Evolutionary conservation across 768 basidiomycete species (phyloP), one percentile per base, ranked within the genome.

Genomic region (Lactarius vividus): DNA sequence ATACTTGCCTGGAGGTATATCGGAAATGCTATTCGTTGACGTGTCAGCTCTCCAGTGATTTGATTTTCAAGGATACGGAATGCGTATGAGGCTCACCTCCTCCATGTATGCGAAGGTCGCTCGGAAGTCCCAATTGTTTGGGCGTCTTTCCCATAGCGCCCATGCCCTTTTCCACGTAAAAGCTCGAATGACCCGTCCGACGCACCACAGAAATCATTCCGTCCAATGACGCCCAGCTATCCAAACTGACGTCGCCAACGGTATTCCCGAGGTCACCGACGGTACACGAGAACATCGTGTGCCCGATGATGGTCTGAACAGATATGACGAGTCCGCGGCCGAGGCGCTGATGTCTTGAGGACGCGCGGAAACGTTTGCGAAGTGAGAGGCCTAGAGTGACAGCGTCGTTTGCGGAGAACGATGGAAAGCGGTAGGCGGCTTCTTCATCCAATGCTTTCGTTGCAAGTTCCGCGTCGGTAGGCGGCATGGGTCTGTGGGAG

Each of bases 121-220:
- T 82, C 62, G 88, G 85, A 40, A 88, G 80, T 4, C 88, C 90
- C 78, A 89, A 80, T 70, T 91, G 87, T 70, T 84, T 84, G 44
- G 88, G 82, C 7, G 86, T 87, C 77, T 89, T 91, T 20, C 88
- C 88, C 87, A 89, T 88, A 4, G 91, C 91, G 57, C 83, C 85
- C 85, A 91, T 91, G 7, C 90, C 89, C 73, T 92, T 92, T 73
- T 93, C 91, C 10, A 94, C 89, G 74, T 94, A 94, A 75, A 81
- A 93, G 70, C 88, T 91, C 9, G 90, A 91, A 73, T 93, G 92
- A 2, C 92, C 91, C 20, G 91, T 93, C 66, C 90, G 81, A 70
- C 82, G 84, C 55, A 92, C 91, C 29, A 92, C 87, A 46, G 83
- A 84, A 69, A 92, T 80, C 88, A 93, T 92, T 49, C 88, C 86